Evolutionary conservation across 768 basidiomycete species (phyloP).

Genomic region (Russula emetica): DNA sequence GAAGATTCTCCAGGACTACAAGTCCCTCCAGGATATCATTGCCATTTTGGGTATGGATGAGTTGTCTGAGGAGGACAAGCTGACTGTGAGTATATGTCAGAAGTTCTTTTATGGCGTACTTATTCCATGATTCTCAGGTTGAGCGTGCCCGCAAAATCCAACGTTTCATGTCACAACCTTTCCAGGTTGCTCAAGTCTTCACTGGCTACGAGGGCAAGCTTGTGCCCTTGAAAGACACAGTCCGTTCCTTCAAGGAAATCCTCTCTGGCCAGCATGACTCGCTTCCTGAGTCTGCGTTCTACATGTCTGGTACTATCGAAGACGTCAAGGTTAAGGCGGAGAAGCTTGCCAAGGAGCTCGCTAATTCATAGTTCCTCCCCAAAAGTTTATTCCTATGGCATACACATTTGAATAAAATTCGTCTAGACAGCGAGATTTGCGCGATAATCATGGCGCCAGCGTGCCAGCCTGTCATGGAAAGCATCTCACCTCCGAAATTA

Average conservation of each 20-base stretch:
- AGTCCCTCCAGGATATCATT: slow-evolving; percentile 98
- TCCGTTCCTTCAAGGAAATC: slow-evolving; percentile 98
- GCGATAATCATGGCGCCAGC: not conserved
- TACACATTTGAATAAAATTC: slow-evolving; percentile 6
- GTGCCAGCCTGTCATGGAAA: not conserved
- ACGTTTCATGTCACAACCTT: slow-evolving; percentile 99
- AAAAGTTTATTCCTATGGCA: slow-evolving; percentile 17
- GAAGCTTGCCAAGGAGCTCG: slow-evolving; percentile 94
- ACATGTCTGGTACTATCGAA: slow-evolving; percentile 97
- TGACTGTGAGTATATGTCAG: slow-evolving; percentile 63
- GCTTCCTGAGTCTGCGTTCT: slow-evolving; percentile 95
- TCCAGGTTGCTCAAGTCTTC: slow-evolving; percentile 99
- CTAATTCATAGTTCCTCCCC: slow-evolving; percentile 35
- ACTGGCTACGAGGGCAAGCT: slow-evolving; percentile 99
- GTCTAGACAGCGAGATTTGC: slow-evolving; percentile 13
- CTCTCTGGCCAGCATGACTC: slow-evolving; percentile 83
- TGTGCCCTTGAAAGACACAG: slow-evolving; percentile 91
- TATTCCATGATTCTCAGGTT: slow-evolving; percentile 50
- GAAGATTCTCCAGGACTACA: slow-evolving; percentile 97
- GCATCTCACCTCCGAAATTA: not conserved
- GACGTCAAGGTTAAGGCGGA: slow-evolving; percentile 98
- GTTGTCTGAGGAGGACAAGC: slow-evolving; percentile 99
- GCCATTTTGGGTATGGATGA: slow-evolving; percentile 99
- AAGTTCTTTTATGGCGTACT: not conserved
- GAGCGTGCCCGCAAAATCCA: slow-evolving; percentile 98